phyloP scores from a whole-genome alignment of 371 early-diverging fungal species.

The Funneliformis caledonium region DNA sequence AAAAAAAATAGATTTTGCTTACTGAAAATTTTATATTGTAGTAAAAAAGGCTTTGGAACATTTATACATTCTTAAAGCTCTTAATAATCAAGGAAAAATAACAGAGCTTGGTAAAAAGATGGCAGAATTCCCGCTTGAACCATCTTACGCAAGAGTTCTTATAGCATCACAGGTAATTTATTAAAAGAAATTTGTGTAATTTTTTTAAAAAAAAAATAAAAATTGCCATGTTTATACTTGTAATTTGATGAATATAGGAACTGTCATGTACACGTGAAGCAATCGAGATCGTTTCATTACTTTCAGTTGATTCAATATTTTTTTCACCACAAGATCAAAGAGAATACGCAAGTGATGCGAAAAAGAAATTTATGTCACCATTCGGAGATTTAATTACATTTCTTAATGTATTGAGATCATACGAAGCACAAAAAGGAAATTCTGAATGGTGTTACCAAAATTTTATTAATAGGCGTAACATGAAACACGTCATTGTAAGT shows the following conservation, averaged over 20 bases:
- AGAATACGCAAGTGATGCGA: slow-evolving; percentile 83
- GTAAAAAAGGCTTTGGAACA: slow-evolving; percentile 85
- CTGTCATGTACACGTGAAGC: slow-evolving; percentile 82
- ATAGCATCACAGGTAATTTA: slow-evolving; percentile 59
- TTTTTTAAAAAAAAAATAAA: neutral
- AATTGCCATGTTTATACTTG: neutral
- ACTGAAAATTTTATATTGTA: slow-evolving; percentile 12
- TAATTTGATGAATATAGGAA: slow-evolving; percentile 40
- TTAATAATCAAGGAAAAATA: slow-evolving; percentile 81
- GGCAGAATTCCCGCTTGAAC: slow-evolving; percentile 95
- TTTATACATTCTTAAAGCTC: slow-evolving; percentile 88
- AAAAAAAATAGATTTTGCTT: neutral
- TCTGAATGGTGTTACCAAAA: slow-evolving; percentile 90
- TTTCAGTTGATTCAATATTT: slow-evolving; percentile 91
- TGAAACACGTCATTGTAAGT: slow-evolving; percentile 80
- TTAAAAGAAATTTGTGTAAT: neutral
- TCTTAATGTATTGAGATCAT: slow-evolving; percentile 81
- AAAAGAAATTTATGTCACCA: slow-evolving; percentile 71
- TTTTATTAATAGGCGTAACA: slow-evolving; percentile 83
- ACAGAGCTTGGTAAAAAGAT: slow-evolving; percentile 85
- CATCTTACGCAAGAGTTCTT: slow-evolving; percentile 88
- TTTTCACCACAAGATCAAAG: slow-evolving; percentile 86
- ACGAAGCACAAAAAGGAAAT: slow-evolving; percentile 74
- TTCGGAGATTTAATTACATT: slow-evolving; percentile 93
- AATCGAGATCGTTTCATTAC: slow-evolving; percentile 84